phyloP scores from a whole-genome alignment of 768 basidiomycete genomes.

The Termitomyces sp. region DNA sequence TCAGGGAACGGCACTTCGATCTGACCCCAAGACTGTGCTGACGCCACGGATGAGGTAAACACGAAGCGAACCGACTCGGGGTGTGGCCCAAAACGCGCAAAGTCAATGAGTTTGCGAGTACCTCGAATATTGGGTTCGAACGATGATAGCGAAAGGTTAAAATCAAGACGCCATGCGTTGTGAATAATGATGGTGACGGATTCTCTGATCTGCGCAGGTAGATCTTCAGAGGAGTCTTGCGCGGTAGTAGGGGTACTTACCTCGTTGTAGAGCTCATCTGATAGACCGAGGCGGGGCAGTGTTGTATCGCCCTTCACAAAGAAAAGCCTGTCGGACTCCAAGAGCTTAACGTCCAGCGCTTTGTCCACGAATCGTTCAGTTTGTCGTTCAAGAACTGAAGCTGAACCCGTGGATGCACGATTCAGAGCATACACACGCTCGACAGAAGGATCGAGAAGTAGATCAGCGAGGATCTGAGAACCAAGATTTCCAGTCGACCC shows the following conservation, averaged over 20 bases:
- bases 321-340: conserved; percentile 27
- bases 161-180: conserved; percentile 39
- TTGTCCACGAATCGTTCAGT: conserved; percentile 19
- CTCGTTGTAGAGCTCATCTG: conserved; percentile 14
- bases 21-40: conserved; percentile 26
- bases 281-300: conserved; percentile 25
- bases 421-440: conserved; percentile 16
- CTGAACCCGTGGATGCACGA: conserved; percentile 8
- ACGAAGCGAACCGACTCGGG: conserved; percentile 26
- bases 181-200: conserved; percentile 35
- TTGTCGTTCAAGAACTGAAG: conserved; percentile 14
- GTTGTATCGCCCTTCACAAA: conserved; percentile 30
- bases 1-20: conserved; percentile 29
- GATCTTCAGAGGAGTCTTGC: no score
- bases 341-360: conserved; percentile 22
- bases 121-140: conserved; percentile 48
- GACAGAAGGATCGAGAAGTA: conserved; percentile 11
- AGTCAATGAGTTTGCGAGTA: conserved; percentile 42
- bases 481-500: conserved; percentile 20
- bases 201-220: conserved; percentile 21
- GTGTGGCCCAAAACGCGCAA: conserved; percentile 26
- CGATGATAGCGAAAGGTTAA: conserved; percentile 45
- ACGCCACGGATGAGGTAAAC: conserved; percentile 38
- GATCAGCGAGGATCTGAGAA: conserved; percentile 12
- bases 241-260: conserved; percentile 7